Evolutionary conservation across 2,329 filamentous ascomycete genomes (phyloP).

Genomic region (Xylariaceae sp.): DNA sequence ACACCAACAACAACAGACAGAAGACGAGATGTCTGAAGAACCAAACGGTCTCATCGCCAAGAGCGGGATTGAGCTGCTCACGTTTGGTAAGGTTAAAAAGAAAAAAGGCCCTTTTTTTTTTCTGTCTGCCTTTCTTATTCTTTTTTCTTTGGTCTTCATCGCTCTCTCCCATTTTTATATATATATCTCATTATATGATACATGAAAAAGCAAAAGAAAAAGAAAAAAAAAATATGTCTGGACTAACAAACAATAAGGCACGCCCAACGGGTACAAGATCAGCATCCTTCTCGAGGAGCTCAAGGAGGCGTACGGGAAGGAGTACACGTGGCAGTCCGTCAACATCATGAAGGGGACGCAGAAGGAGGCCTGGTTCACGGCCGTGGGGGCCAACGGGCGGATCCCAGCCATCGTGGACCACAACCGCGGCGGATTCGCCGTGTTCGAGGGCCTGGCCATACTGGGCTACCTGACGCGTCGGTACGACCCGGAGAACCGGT

Average conservation of each 20-base stretch:
- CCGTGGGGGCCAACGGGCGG: slow-evolving; percentile 57
- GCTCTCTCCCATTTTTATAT: not conserved
- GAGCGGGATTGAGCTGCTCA: slow-evolving; percentile 61
- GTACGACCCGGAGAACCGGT: slow-evolving; percentile 64
- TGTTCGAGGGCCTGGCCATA: slow-evolving; percentile 73
- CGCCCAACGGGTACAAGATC: slow-evolving; percentile 52
- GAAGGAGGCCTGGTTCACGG: slow-evolving; percentile 62
- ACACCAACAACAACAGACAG: slow-evolving; percentile 8
- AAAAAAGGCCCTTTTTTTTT: too few species aligned
- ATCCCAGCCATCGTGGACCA: slow-evolving; percentile 64
- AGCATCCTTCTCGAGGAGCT: slow-evolving; percentile 61
- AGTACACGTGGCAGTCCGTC: slow-evolving; percentile 54
- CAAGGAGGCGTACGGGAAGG: slow-evolving; percentile 56
- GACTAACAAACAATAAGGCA: slow-evolving; percentile 28
- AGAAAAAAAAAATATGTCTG: not conserved
- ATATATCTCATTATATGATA: not conserved
- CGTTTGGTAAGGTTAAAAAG: slow-evolving; percentile 44
- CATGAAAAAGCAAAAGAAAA: slow-evolving; percentile 1
- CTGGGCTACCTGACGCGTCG: slow-evolving; percentile 67
- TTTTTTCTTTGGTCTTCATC: not conserved
- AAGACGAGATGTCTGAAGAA: slow-evolving; percentile 31
- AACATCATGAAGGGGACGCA: slow-evolving; percentile 59
- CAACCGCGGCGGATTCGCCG: slow-evolving; percentile 52
- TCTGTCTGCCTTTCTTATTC: too few species aligned
- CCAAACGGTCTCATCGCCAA: slow-evolving; percentile 55